phyloP scores from a whole-genome alignment of 805 yeast species.

The Henningerozyma blattae region DNA sequence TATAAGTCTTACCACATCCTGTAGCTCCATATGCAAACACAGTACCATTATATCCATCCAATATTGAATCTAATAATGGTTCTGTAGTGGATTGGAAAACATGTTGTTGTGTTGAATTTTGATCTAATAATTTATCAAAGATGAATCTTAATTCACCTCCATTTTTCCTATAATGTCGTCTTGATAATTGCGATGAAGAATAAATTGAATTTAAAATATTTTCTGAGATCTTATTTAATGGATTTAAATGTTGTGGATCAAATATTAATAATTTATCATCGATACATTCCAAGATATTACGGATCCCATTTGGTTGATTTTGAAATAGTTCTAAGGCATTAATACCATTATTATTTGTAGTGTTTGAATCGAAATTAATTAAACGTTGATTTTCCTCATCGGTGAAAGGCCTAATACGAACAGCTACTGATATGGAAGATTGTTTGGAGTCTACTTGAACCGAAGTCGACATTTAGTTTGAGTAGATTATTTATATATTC shows the following conservation, averaged over 20 bases:
- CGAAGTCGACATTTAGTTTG: too few species aligned
- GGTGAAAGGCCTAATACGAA: conserved; percentile 79
- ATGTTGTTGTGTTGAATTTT: conserved; percentile 47
- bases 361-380: conserved; percentile 22
- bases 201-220: conserved; percentile 18
- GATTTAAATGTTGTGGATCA: conserved; percentile 71
- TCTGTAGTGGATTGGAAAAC: conserved; percentile 56
- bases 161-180: conserved; percentile 11
- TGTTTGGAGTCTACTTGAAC: too few species aligned
- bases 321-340: neutral
- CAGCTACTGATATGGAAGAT: conserved; percentile 37
- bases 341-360: neutral
- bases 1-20: conserved; percentile 95
- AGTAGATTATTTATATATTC: too few species aligned
- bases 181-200: conserved; percentile 11
- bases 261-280: conserved; percentile 79
- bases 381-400: conserved; percentile 38
- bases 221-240: conserved; percentile 27
- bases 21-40: conserved; percentile 96
- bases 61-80: conserved; percentile 59
- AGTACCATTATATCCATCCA: conserved; percentile 83
- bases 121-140: conserved; percentile 72
- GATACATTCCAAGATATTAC: conserved; percentile 66
- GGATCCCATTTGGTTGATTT: conserved; percentile 37
- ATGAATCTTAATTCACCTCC: conserved; percentile 60